These are phyloP conservation scores for Lachnellula subtilissima DNA, from an alignment of 2,329 filamentous ascomycete genomes.

Conservation along the genomic window DNA sequence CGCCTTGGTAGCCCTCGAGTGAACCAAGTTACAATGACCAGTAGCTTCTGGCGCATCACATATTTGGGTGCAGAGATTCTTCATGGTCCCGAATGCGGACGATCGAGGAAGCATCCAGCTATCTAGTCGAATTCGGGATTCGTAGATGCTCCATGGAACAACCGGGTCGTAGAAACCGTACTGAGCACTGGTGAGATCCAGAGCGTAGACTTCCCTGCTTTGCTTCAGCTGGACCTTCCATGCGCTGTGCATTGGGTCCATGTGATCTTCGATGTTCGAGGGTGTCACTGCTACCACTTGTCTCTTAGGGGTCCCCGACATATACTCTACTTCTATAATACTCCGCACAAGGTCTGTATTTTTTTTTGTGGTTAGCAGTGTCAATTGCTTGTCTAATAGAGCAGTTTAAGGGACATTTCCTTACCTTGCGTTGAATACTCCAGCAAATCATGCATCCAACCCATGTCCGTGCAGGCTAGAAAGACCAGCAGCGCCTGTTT, in stretches of 20 bases:
- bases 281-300: not conserved
- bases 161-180: constrained; percentile 11
- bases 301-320: not conserved
- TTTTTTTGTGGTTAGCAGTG: too few species aligned
- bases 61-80: not conserved
- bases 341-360: not conserved
- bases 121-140: not conserved
- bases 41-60: not conserved
- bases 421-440: not conserved
- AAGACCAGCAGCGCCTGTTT: not conserved
- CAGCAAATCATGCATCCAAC: not conserved
- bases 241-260: not conserved
- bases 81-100: not conserved
- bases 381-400: not conserved
- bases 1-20: too few species aligned
- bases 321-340: not conserved
- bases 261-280: not conserved
- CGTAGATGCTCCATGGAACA: not conserved
- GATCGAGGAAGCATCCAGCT: not conserved
- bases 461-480: not conserved
- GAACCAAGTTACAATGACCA: not conserved
- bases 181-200: constrained; percentile 13
- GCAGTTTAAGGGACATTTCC: not conserved
- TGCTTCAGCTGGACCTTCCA: constrained; percentile 1
- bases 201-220: constrained; percentile 1